Conservation (phyloP, 805 yeast species). For the Teunomyces panamensis region DNA sequence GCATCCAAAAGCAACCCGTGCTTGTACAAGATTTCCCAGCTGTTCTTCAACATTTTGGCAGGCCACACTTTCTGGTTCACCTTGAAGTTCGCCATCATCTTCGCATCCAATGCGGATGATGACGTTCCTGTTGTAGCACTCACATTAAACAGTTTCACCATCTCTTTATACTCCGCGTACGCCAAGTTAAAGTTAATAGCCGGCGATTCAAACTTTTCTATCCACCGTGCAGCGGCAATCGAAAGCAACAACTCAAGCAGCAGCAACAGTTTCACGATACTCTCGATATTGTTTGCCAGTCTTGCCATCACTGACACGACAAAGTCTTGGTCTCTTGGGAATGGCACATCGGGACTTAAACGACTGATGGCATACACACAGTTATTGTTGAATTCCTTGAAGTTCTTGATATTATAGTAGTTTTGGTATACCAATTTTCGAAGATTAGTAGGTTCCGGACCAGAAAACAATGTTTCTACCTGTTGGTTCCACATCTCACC, state of each 20-base stretch:
- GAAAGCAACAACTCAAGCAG: slow-evolving; percentile 69
- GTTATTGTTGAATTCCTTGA: slow-evolving; percentile 46
- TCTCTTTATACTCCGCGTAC: slow-evolving; percentile 67
- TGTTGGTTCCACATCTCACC: slow-evolving; percentile 45
- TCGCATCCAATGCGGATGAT: slow-evolving; percentile 35
- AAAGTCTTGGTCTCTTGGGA: slow-evolving; percentile 26
- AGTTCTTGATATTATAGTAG: slow-evolving; percentile 58
- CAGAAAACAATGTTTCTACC: slow-evolving; percentile 20
- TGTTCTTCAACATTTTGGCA: slow-evolving; percentile 54
- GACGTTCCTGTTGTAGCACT: slow-evolving; percentile 30
- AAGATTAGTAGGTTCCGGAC: slow-evolving; percentile 10
- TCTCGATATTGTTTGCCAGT: slow-evolving; percentile 23
- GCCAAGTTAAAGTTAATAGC: slow-evolving; percentile 75
- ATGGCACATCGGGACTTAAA: slow-evolving; percentile 21
- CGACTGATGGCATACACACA: slow-evolving; percentile 40
- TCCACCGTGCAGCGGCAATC: slow-evolving; percentile 72
- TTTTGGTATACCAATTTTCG: slow-evolving; percentile 27
- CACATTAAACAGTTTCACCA: slow-evolving; percentile 45
- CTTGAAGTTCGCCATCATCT: slow-evolving; percentile 29
- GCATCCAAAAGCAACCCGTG: slow-evolving; percentile 52
- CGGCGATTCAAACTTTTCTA: slow-evolving; percentile 53
- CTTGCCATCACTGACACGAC: slow-evolving; percentile 18
- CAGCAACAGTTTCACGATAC: slow-evolving; percentile 44
- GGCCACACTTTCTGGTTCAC: slow-evolving; percentile 55
- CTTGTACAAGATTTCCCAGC: slow-evolving; percentile 73